phyloP scores from a whole-genome alignment of 1,284 basidiomycete genomes.

The Trametes versicolor region DNA sequence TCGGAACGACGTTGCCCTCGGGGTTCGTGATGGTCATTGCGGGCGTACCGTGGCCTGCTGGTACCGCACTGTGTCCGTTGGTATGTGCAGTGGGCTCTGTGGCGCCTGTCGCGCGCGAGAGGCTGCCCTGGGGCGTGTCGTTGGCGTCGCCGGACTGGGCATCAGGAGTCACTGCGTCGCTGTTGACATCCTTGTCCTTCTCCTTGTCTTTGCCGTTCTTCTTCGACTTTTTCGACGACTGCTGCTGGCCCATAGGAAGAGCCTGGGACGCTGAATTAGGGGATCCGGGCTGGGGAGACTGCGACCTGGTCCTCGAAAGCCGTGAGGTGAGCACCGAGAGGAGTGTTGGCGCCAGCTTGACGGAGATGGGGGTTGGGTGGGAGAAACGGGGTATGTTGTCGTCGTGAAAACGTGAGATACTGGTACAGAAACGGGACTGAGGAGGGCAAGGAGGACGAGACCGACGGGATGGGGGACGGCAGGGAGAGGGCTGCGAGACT shows the following conservation, averaged over 20 bases:
- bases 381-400: constrained; percentile 29
- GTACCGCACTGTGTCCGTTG: constrained; percentile 32
- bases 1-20: constrained; percentile 49
- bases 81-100: constrained; percentile 32
- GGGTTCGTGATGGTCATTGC: constrained; percentile 63
- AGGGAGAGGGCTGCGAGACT: constrained; percentile 25
- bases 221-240: constrained; percentile 77
- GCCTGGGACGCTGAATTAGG: constrained; percentile 48
- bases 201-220: constrained; percentile 75
- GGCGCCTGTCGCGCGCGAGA: constrained; percentile 55
- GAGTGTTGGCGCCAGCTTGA: constrained; percentile 82
- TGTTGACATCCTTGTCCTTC: constrained; percentile 61
- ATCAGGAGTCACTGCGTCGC: constrained; percentile 46
- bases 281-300: constrained; percentile 67
- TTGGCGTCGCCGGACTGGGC: constrained; percentile 46
- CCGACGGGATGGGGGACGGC: constrained; percentile 22
- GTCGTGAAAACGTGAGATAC: constrained; percentile 34
- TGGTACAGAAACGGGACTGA: constrained; percentile 31
- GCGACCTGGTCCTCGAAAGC: constrained; percentile 73
- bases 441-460: constrained; percentile 19
- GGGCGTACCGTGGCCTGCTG: constrained; percentile 45
- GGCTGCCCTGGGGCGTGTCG: constrained; percentile 54
- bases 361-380: constrained; percentile 37
- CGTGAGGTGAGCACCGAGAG: constrained; percentile 78
- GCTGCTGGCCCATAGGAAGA: constrained; percentile 77